These are phyloP conservation scores for Monilinia fructigena DNA, from an alignment of 2,329 filamentous ascomycete genomes.

Conservation along the genomic window DNA sequence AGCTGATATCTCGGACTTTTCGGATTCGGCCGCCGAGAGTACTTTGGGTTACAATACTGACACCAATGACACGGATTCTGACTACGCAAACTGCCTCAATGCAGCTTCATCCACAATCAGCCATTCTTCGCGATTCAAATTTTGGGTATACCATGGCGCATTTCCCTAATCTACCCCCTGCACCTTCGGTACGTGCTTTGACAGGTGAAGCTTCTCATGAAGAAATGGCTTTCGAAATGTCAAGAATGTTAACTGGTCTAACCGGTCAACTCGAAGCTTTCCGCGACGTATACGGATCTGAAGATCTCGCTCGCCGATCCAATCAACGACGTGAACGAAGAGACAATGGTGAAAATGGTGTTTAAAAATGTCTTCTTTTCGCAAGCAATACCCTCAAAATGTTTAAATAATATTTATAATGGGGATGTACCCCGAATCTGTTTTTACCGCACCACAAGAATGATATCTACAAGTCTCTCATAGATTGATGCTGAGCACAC, in stretches of 20 bases:
- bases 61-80: constrained; percentile 29
- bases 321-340: constrained; percentile 19
- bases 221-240: constrained; percentile 36
- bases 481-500: neutral
- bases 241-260: constrained; percentile 31
- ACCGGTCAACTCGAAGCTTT: constrained; percentile 35
- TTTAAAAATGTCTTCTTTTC: neutral
- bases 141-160: constrained; percentile 27
- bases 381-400: neutral
- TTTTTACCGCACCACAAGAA: neutral
- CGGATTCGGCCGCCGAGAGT: constrained; percentile 35
- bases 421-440: neutral
- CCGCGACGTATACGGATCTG: constrained; percentile 32
- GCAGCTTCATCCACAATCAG: constrained; percentile 28
- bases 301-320: constrained; percentile 22
- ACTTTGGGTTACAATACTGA: constrained; percentile 20
- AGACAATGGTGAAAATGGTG: constrained; percentile 19
- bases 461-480: neutral
- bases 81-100: constrained; percentile 25
- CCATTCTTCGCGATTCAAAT: neutral
- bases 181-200: constrained; percentile 34
- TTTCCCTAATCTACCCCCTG: constrained; percentile 32
- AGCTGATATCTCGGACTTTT: constrained; percentile 38
- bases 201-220: constrained; percentile 32
- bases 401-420: constrained; percentile 5